phyloP scores from a whole-genome alignment of 768 basidiomycete genomes.

The Boletus coccyginus region DNA sequence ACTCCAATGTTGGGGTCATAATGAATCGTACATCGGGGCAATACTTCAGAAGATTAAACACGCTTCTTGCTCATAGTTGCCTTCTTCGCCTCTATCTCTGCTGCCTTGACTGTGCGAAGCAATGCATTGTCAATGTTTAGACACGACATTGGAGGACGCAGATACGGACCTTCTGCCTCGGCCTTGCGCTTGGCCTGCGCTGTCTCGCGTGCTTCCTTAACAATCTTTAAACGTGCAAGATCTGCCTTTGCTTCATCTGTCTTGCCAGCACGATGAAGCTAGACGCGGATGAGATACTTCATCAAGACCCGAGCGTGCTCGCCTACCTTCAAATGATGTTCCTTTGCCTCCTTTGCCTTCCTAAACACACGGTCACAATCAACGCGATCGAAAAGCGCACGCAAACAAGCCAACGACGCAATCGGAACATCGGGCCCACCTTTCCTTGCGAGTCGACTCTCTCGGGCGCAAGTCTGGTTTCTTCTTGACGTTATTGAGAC shows the following conservation, averaged over 20 bases:
- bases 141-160: background rate
- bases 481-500: conserved; percentile 75
- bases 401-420: background rate
- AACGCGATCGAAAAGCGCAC: background rate
- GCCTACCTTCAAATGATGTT: conserved; percentile 80
- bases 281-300: background rate
- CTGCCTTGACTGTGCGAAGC: conserved; percentile 51
- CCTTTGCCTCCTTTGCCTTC: conserved; percentile 88
- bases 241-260: conserved; percentile 89
- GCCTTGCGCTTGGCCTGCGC: conserved; percentile 87
- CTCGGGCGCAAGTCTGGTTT: conserved; percentile 68
- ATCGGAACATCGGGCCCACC: conserved; percentile 37
- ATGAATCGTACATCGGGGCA: background rate
- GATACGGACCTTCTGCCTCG: conserved; percentile 71
- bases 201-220: conserved; percentile 82
- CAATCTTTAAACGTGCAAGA: conserved; percentile 83
- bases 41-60: conserved; percentile 35
- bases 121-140: background rate
- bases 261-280: conserved; percentile 80
- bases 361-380: conserved; percentile 35
- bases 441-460: conserved; percentile 63
- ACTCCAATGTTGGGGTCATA: background rate
- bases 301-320: background rate
- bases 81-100: conserved; percentile 60
- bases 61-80: conserved; percentile 31